These are phyloP conservation scores for Candida loeiensis DNA, from an alignment of 805 yeast genomes.

Conservation along the genomic window DNA sequence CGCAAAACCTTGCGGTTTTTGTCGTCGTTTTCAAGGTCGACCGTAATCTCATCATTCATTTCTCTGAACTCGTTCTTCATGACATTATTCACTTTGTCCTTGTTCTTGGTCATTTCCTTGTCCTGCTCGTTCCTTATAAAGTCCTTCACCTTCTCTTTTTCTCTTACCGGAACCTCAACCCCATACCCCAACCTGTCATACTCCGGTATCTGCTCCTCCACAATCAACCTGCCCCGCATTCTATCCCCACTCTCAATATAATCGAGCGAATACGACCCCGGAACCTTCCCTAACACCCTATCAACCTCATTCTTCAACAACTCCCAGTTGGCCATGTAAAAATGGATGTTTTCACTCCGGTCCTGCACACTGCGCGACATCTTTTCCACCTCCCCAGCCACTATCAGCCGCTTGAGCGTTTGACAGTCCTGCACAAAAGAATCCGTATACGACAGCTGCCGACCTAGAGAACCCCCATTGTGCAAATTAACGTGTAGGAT, in stretches of 20 bases:
- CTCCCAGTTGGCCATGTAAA: constrained; percentile 47
- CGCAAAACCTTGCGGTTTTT: constrained; percentile 72
- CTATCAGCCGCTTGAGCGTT: constrained; percentile 30
- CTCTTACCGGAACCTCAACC: constrained; percentile 42
- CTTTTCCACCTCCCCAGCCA: constrained; percentile 45
- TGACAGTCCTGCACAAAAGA: constrained; percentile 35
- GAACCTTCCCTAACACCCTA: constrained; percentile 26
- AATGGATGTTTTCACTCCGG: constrained; percentile 54
- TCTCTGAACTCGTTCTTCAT: constrained; percentile 8
- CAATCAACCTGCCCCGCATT: constrained; percentile 59
- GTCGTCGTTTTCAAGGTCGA: constrained; percentile 45
- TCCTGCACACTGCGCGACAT: constrained; percentile 60
- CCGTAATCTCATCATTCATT: constrained; percentile 2
- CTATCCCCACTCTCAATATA: constrained; percentile 67
- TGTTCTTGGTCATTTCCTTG: no score
- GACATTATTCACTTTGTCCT: no score
- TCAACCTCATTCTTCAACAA: constrained; percentile 48
- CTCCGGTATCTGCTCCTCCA: constrained; percentile 47
- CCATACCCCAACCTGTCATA: constrained; percentile 42
- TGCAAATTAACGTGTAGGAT: constrained; percentile 32
- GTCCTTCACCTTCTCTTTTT: neutral
- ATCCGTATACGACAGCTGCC: constrained; percentile 22
- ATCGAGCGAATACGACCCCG: constrained; percentile 50
- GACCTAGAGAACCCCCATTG: constrained; percentile 35
- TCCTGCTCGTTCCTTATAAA: no score